phyloP scores from a whole-genome alignment of 371 early-diverging fungal genomes.

The Apophysomyces trapeziformis region DNA sequence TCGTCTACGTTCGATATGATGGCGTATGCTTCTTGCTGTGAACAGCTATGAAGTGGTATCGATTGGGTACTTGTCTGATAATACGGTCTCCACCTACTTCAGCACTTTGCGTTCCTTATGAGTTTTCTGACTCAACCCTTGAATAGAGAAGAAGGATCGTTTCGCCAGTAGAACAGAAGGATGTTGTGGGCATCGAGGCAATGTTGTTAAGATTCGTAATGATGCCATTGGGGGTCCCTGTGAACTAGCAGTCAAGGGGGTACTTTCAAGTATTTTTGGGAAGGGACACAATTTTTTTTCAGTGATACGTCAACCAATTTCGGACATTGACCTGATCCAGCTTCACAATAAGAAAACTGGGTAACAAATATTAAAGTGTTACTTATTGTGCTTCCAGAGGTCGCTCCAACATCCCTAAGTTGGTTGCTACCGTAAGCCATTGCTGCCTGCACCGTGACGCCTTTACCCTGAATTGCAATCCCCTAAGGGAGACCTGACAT shows the following conservation, averaged over 20 bases:
- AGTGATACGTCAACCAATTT: no score
- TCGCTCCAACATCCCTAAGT: no score
- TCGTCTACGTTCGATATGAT: slow-evolving; percentile 78
- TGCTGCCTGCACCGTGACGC: no score
- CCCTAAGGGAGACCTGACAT: no score
- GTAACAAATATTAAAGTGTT: no score
- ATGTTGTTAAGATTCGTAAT: slow-evolving; percentile 3
- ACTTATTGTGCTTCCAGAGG: no score
- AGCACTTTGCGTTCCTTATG: slow-evolving; percentile 18
- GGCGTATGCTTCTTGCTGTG: slow-evolving; percentile 74
- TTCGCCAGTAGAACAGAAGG: background rate
- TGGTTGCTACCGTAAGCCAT: no score
- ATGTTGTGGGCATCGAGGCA: background rate
- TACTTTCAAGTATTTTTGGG: no score
- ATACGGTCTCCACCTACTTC: slow-evolving; percentile 12
- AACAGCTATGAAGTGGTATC: slow-evolving; percentile 51
- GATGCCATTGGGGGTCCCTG: background rate
- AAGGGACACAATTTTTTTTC: no score
- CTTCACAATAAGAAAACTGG: no score
- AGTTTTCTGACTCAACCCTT: background rate
- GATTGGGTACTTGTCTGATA: background rate
- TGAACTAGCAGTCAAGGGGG: background rate
- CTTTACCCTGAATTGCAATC: no score
- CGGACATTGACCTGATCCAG: no score
- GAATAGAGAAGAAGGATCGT: slow-evolving; percentile 4